These are phyloP conservation scores for Picea sitchensis DNA, from an alignment of 75 land plant species.

Conservation along the genomic window DNA sequence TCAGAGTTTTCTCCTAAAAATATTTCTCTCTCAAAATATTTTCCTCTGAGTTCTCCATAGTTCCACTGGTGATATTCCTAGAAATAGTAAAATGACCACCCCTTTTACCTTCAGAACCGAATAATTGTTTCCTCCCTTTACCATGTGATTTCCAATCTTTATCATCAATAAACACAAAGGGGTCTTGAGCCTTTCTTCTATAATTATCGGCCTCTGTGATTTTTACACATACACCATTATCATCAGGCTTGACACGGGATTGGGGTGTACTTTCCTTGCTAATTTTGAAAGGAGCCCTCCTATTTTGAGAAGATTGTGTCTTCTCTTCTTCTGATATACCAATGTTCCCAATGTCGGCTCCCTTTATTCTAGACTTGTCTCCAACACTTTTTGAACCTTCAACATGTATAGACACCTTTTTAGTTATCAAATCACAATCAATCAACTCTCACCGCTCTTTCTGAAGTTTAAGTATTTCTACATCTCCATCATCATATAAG, in stretches of 20 bases:
- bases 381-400: neutral
- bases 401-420: neutral
- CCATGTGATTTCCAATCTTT: neutral
- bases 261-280: neutral
- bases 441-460: conserved; percentile 83
- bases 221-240: neutral
- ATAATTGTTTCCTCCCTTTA: neutral
- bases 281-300: neutral
- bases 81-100: too few species aligned
- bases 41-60: too few species aligned
- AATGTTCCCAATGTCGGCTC: neutral
- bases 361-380: neutral
- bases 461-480: conserved; percentile 60
- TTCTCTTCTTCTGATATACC: neutral
- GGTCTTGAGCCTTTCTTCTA: neutral
- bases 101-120: neutral
- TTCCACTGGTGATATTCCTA: too few species aligned
- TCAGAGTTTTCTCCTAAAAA: too few species aligned
- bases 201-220: neutral
- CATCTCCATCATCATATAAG: conserved; percentile 38
- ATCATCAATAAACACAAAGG: neutral
- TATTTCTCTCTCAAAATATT: too few species aligned
- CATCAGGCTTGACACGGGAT: neutral
- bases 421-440: conserved; percentile 5
- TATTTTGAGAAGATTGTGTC: neutral